These are phyloP conservation scores for Mucor circinelloides DNA, from an alignment of 371 early-diverging fungal species.

Conservation along the genomic window DNA sequence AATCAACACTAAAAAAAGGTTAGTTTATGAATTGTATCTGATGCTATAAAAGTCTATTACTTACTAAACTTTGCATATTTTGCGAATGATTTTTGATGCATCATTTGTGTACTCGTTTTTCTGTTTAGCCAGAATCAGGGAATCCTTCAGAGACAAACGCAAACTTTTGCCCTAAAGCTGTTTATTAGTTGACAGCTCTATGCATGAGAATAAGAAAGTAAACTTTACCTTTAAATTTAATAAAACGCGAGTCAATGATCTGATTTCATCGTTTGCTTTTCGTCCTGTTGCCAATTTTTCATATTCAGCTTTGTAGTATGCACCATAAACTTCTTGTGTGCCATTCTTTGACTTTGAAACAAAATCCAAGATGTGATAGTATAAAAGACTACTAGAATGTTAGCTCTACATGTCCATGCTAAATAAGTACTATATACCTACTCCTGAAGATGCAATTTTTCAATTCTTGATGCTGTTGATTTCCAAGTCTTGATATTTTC, in stretches of 20 bases:
- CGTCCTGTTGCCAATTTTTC: neutral
- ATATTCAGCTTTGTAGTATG: conserved; percentile 4
- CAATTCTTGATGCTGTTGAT: conserved; percentile 1
- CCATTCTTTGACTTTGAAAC: neutral
- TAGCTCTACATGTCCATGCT: neutral
- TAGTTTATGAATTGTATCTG: too few relatives aligned
- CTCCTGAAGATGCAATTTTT: conserved; percentile 15
- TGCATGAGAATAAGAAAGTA: too few relatives aligned
- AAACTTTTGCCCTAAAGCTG: too few relatives aligned
- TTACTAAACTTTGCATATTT: conserved; percentile 6
- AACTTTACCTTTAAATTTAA: conserved; percentile 1
- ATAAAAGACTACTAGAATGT: conserved; percentile 9
- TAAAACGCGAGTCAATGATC: neutral
- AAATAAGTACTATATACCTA: neutral
- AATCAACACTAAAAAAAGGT: neutral
- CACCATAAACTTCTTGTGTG: conserved; percentile 6
- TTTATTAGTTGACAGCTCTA: too few relatives aligned
- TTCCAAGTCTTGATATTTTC: conserved; percentile 1
- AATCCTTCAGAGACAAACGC: too few relatives aligned
- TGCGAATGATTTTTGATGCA: too few relatives aligned
- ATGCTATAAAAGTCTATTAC: too few relatives aligned
- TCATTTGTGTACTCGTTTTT: too few relatives aligned
- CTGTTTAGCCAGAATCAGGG: too few relatives aligned
- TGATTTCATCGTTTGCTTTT: neutral
- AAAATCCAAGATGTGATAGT: conserved; percentile 7